Conservation (phyloP, 352 stramenopile species). For the Globisporangium echinulatum region DNA sequence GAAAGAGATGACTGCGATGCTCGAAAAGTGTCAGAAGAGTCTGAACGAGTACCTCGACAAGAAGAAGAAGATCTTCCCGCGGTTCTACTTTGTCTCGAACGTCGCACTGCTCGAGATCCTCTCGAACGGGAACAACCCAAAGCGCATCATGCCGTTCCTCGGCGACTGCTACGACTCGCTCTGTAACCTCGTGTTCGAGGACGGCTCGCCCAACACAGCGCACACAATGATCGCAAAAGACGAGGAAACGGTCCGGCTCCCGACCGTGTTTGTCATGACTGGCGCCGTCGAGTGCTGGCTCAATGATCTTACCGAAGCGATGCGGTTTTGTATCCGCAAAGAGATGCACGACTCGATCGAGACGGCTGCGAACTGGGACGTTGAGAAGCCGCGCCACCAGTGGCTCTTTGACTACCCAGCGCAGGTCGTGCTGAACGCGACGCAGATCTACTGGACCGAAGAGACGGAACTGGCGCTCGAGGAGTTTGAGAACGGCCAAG, state of each 20-base stretch:
- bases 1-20: conserved; percentile 85
- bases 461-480: conserved; percentile 91
- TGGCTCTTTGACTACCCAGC: conserved; percentile 97
- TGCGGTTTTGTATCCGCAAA: conserved; percentile 77
- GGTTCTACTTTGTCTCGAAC: conserved; percentile 89
- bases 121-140: conserved; percentile 91
- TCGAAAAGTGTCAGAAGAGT: conserved; percentile 86
- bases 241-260: conserved; percentile 51
- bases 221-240: conserved; percentile 87
- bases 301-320: conserved; percentile 82
- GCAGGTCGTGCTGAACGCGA: conserved; percentile 83
- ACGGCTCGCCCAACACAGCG: conserved; percentile 69
- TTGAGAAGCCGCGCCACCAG: conserved; percentile 94
- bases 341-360: conserved; percentile 87
- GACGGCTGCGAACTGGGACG: conserved; percentile 88
- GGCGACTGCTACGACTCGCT: conserved; percentile 97
- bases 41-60: conserved; percentile 89
- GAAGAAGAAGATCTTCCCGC: conserved; percentile 90
- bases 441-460: conserved; percentile 95
- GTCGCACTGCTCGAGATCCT: conserved; percentile 83
- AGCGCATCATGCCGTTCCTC: conserved; percentile 97
- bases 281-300: conserved; percentile 83
- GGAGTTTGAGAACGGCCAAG: conserved; percentile 84
- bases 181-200: conserved; percentile 76
- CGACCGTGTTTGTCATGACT: conserved; percentile 77